Conservation (phyloP, 176 grass and related monocot species). For the Miscanthus lutarioriparius region DNA sequence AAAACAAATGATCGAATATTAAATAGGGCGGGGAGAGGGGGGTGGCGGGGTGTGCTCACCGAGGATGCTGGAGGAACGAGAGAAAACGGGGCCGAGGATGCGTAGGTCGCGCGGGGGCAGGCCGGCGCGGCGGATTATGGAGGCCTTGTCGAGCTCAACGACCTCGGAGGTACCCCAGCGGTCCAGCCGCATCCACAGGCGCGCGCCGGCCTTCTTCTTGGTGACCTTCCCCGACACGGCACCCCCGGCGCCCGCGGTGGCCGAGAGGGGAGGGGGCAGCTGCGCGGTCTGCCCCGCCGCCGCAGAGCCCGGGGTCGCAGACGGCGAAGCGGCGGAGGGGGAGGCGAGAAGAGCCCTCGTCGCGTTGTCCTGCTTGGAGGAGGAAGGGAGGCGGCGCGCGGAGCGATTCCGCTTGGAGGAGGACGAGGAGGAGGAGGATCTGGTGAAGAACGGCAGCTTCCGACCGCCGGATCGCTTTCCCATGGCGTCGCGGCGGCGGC, state of each 20-base stretch:
- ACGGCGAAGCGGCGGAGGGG: conserved; percentile 9
- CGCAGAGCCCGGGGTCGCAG: background rate
- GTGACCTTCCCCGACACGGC: conserved; percentile 35
- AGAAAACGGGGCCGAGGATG: conserved; percentile 90
- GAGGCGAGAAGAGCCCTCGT: conserved; percentile 14
- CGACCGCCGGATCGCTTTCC: conserved; percentile 70
- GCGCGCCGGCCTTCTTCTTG: conserved; percentile 81
- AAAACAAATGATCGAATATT: background rate
- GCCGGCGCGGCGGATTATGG: conserved; percentile 66
- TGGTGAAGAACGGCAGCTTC: conserved; percentile 75
- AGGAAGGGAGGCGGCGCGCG: conserved; percentile 41
- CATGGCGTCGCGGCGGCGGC: conserved; percentile 42
- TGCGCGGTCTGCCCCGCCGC: background rate
- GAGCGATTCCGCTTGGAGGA: conserved; percentile 38
- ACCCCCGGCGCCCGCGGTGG: background rate
- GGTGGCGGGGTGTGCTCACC: conserved; percentile 46
- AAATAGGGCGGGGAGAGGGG: background rate
- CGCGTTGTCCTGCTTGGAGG: conserved; percentile 44
- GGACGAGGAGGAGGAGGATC: conserved; percentile 27
- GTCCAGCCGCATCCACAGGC: conserved; percentile 86
- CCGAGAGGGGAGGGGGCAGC: conserved; percentile 1
- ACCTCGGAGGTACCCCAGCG: conserved; percentile 73
- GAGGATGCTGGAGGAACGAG: conserved; percentile 93
- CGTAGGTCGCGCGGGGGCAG: conserved; percentile 77
- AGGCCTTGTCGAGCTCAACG: conserved; percentile 81